Evolutionary conservation across 1,284 basidiomycete species (phyloP), one percentile per base, ranked within the genome.

Genomic region (Ganoderma lucidum): DNA sequence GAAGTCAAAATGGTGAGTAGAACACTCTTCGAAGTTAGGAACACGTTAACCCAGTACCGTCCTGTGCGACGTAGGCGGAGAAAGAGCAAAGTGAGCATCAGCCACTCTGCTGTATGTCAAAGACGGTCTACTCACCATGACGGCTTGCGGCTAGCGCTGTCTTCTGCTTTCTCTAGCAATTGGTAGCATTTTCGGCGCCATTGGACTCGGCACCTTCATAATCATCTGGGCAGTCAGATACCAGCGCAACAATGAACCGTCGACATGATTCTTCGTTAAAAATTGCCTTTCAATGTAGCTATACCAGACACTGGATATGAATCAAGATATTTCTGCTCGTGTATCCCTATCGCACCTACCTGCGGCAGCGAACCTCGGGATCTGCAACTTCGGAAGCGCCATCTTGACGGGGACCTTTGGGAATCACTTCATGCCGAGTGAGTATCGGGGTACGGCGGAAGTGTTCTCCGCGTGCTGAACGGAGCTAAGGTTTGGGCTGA

Each of bases 191-290:
- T 23, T 68, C 32, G 56, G 37, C 14, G 56, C 60, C 59, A 39
- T 62, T 32, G 59, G 59, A 9, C 41, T 65, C 8, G 56, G 35
- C 30, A 42, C 39, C n/a, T 44, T 44, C n/a, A 35, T 61, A 19
- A 19, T 68, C 6, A 60, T 65, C 6, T 62, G 59, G 67, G 67
- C 37, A n/a, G 58, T 19, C 28, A 56, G 32, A 30, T 55, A 58
- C 15, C 67, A 68, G n/a, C 37, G 28, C n/a, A 42, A 6, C 42
- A 48, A n/a, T 68, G 56, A 64, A 28, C 17, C 12, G 44, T 14
- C 45, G 9, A 10, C 37, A 30, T 45, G 15, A 17, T 8, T 3
- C 23, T 2, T 14, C 23, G 15, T 42, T 2, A 0, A 1, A n/a
- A 1, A 15, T 3, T 23, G 19, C 35, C 19, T 59, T 17, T 59